phyloP scores from a whole-genome alignment of 129 eudicot genomes.

The Saussurea involucrata region DNA sequence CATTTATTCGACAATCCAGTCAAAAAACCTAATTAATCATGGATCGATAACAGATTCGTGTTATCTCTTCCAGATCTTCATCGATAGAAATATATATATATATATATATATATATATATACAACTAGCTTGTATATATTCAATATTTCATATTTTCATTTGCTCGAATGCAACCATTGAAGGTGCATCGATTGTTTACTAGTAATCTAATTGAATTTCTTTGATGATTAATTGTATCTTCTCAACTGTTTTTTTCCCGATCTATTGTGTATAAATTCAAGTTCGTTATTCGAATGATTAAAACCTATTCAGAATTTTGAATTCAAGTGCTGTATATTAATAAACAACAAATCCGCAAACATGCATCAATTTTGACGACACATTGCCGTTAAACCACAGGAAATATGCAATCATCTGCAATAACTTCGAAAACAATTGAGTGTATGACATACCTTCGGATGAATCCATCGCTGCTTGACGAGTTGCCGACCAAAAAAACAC shows the following conservation, averaged over 20 bases:
- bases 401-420: not conserved
- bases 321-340: not conserved
- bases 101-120: not conserved
- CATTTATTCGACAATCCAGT: slow-evolving; percentile 15
- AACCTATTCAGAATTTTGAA: not conserved
- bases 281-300: not conserved
- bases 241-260: not conserved
- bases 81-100: not conserved
- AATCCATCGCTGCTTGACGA: not conserved
- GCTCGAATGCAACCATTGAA: not conserved
- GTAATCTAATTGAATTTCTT: not conserved
- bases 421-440: not conserved
- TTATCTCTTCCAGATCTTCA: slow-evolving; percentile 13
- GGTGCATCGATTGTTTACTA: not conserved
- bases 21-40: slow-evolving; percentile 13
- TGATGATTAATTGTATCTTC: not conserved
- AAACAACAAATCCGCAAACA: not conserved
- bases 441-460: not conserved
- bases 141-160: not conserved
- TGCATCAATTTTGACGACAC: not conserved
- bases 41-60: not conserved
- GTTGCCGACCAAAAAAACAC: not conserved
- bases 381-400: not conserved
- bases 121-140: slow-evolving; percentile 4
- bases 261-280: not conserved